Base-by-base conservation (phyloP, 768 basidiomycete species). In the Clitopilus passeckerianus region DNA sequence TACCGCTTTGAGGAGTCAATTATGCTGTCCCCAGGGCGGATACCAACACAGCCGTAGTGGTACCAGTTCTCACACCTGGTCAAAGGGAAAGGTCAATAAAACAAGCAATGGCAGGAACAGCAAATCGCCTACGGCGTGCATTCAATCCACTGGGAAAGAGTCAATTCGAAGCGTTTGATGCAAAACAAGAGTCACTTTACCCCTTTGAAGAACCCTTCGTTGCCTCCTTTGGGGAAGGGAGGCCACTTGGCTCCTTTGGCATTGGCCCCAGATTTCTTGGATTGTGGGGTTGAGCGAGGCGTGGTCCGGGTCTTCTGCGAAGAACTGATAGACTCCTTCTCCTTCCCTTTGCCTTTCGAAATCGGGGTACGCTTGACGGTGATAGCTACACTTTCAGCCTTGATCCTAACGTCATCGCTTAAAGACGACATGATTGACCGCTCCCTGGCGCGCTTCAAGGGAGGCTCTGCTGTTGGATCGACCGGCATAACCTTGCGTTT, bases 31-130 rank as follows among this genome's bases (percentile, higher is more conserved):
- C 64, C 67, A 1, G 67, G 46, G 12, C 53, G 57, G 37, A 83
- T 68, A 15, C 76, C 81, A 24, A 77, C 75, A 58, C 83, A 84
- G 6, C 79, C 83, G 57, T 77, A 80, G 57, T 84, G 83, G 58
- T 79, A 83, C 83, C 82, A 82, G 57, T 61, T 53, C 1, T 71
- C 67, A 57, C 79, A 81, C 5, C 79, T 80, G 30, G 23, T 16
- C 12, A 5, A 4, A n/a, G 3, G 27, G 53, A 14, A 6, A 22
- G 35, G 30, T 6, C 34, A 10, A 41, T 35, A 33, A 34, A 44
- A 43, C 23, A 14, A 53, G 24, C 33, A 50, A 44, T 34, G 14
- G 60, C 61, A 6, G 50, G 27, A 30, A 30, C 7, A 3, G 27
- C 7, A 55, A 55, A n/a, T n/a, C n/a, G n/a, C 54, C 30, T 10